These are phyloP conservation scores for Lentinula edodes DNA, from an alignment of 768 basidiomycete genomes.

Conservation along the genomic window DNA sequence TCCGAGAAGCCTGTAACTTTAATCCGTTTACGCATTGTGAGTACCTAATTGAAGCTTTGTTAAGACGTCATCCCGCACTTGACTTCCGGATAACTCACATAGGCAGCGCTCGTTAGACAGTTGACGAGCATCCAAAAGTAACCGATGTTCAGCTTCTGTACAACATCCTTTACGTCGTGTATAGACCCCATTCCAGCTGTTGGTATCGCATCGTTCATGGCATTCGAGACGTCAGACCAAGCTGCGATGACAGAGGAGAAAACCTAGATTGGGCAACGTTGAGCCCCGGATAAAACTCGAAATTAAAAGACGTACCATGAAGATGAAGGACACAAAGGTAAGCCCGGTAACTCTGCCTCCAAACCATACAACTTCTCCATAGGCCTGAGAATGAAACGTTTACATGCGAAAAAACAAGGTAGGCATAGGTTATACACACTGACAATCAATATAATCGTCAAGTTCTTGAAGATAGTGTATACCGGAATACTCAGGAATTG, in stretches of 20 bases:
- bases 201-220: conserved; percentile 30
- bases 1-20: conserved; percentile 93
- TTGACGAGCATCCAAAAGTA: conserved; percentile 98
- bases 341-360: conserved; percentile 83
- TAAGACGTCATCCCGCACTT: not conserved
- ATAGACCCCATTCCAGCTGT: conserved; percentile 28
- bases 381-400: conserved; percentile 55
- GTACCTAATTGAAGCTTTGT: conserved; percentile 47
- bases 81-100: conserved; percentile 46
- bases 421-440: conserved; percentile 20
- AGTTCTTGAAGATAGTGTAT: conserved; percentile 98
- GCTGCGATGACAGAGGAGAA: conserved; percentile 94
- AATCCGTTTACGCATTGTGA: conserved; percentile 95
- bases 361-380: conserved; percentile 98
- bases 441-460: conserved; percentile 98
- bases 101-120: conserved; percentile 84
- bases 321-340: conserved; percentile 82
- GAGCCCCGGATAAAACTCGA: not conserved
- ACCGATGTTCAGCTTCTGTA: conserved; percentile 61
- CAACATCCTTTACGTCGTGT: conserved; percentile 37
- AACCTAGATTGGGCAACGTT: conserved; percentile 42
- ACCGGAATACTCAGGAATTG: conserved; percentile 97
- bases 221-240: conserved; percentile 77
- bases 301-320: conserved; percentile 62
- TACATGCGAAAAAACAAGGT: not conserved